phyloP scores from a whole-genome alignment of 2,329 filamentous ascomycete species.

The Cephalotrichum gorgonifer region DNA sequence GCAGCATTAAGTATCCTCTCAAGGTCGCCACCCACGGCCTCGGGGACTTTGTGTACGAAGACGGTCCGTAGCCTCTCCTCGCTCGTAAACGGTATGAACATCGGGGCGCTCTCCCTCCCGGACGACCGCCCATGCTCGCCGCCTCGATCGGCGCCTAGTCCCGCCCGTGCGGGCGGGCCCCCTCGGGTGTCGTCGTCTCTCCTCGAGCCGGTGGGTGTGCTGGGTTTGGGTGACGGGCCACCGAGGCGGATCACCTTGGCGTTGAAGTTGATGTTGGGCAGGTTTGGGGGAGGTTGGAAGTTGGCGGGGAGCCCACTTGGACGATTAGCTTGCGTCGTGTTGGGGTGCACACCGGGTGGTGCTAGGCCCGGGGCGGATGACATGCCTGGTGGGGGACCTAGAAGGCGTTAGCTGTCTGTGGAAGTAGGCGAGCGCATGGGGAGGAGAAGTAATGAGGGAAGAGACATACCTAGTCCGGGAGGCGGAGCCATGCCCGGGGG shows the following conservation, averaged over 20 bases:
- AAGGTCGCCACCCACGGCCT: slow-evolving; percentile 64
- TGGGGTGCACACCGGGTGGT: slow-evolving; percentile 66
- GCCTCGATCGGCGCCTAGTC: slow-evolving; percentile 52
- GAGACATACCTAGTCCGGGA: slow-evolving; percentile 65
- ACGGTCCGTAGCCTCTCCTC: slow-evolving; percentile 90
- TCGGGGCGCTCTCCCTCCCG: slow-evolving; percentile 57
- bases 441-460: slow-evolving; percentile 1
- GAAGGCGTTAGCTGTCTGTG: slow-evolving; percentile 9
- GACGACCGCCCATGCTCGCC: slow-evolving; percentile 50
- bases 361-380: slow-evolving; percentile 70
- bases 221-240: slow-evolving; percentile 59
- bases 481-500: slow-evolving; percentile 65
- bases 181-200: background rate
- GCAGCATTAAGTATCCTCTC: slow-evolving; percentile 70
- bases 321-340: slow-evolving; percentile 64
- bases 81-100: slow-evolving; percentile 68
- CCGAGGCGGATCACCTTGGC: slow-evolving; percentile 92
- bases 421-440: background rate
- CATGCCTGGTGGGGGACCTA: slow-evolving; percentile 72
- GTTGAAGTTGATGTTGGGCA: slow-evolving; percentile 97
- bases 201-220: slow-evolving; percentile 18
- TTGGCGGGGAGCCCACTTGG: slow-evolving; percentile 69
- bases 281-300: slow-evolving; percentile 82
- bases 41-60: slow-evolving; percentile 78
- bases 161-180: slow-evolving; percentile 12